phyloP scores from a whole-genome alignment of 2,329 filamentous ascomycete genomes.

The Exserohilum rostratum region DNA sequence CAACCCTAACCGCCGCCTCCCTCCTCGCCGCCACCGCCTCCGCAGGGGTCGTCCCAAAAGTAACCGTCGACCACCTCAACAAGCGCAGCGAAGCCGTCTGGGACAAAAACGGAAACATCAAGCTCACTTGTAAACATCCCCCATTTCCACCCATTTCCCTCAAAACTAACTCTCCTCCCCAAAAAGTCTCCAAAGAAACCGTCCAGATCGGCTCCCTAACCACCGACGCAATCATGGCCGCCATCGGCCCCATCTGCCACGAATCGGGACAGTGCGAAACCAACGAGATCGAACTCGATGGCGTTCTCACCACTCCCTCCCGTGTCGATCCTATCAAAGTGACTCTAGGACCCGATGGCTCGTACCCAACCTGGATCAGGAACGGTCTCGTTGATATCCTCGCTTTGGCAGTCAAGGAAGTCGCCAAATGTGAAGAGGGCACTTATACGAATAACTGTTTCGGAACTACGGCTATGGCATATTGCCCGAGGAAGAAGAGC shows the following conservation, averaged over 20 bases:
- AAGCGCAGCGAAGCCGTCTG: conserved; percentile 11
- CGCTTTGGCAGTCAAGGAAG: conserved; percentile 8
- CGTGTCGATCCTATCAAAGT: conserved; percentile 7
- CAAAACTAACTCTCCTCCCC: not conserved
- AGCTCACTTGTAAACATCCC: conserved; percentile 14
- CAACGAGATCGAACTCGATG: conserved; percentile 15
- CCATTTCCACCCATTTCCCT: too few relatives aligned
- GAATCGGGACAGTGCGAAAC: conserved; percentile 23
- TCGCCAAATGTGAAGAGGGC: conserved; percentile 14
- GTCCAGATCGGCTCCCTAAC: conserved; percentile 16
- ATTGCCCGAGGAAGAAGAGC: not conserved
- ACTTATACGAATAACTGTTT: conserved; percentile 5
- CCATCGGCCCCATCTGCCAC: conserved; percentile 18
- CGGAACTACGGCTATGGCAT: not conserved
- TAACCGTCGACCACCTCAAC: conserved; percentile 5
- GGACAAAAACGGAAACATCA: conserved; percentile 17
- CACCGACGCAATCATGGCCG: conserved; percentile 19
- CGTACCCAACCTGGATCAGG: conserved; percentile 21
- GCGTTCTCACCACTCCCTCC: not conserved
- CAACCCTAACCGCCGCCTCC: conserved; percentile 4
- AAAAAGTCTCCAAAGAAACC: conserved; percentile 37
- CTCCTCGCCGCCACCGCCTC: conserved; percentile 12
- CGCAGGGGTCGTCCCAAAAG: conserved; percentile 8
- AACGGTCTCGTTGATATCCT: conserved; percentile 21
- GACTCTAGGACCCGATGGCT: conserved; percentile 17